Conservation (phyloP, 352 stramenopile genomes). For the Pythium insidiosum region DNA sequence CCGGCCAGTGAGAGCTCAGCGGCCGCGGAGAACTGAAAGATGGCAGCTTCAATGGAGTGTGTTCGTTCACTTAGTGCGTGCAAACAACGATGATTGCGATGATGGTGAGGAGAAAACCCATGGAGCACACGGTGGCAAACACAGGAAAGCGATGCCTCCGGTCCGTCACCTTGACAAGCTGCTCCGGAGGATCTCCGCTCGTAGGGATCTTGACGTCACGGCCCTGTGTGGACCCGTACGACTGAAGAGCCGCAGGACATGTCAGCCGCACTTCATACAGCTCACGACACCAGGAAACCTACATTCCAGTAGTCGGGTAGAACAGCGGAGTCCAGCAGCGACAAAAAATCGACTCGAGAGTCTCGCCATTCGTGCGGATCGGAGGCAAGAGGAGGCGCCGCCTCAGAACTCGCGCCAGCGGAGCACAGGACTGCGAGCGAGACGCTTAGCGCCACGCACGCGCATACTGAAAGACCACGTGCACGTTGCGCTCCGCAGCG, state of each 20-base stretch:
- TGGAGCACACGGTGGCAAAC: slow-evolving; percentile 62
- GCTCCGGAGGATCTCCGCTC: slow-evolving; percentile 50
- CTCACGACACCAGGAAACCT: no score
- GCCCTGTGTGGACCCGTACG: background rate
- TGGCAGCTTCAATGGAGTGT: background rate
- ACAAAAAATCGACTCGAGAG: slow-evolving; percentile 1
- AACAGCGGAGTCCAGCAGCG: slow-evolving; percentile 25
- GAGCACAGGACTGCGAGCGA: no score
- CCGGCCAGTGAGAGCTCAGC: slow-evolving; percentile 1
- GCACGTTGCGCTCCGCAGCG: background rate
- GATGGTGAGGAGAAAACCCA: slow-evolving; percentile 53
- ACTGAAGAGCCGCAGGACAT: no score
- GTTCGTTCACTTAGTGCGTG: slow-evolving; percentile 17
- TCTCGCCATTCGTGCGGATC: no score
- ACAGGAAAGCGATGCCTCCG: slow-evolving; percentile 54
- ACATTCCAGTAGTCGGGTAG: slow-evolving; percentile 53
- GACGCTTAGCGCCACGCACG: slow-evolving; percentile 15
- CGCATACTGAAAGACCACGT: slow-evolving; percentile 7
- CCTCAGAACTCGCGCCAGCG: no score
- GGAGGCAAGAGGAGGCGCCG: no score
- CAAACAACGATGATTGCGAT: slow-evolving; percentile 64
- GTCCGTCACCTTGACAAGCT: slow-evolving; percentile 74
- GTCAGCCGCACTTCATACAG: no score
- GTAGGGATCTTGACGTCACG: slow-evolving; percentile 21
- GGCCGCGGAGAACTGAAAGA: background rate